Evolutionary conservation across 352 stramenopile species (phyloP).

Genomic region (Albugo candida): DNA sequence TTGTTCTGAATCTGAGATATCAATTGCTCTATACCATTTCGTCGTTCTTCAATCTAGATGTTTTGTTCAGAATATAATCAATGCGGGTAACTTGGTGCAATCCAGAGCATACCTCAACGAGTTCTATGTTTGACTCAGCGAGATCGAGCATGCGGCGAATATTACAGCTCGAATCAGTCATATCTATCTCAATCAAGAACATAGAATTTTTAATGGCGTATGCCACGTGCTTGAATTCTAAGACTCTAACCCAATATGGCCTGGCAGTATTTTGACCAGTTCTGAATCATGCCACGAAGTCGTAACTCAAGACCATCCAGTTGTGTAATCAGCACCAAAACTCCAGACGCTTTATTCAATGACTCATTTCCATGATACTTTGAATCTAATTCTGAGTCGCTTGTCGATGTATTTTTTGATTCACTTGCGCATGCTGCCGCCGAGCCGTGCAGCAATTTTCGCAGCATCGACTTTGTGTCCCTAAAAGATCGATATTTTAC

Average conservation of each 20-base stretch:
- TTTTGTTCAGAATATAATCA: background rate
- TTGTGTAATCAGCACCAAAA: conserved; percentile 1
- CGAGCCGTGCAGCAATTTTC: conserved; percentile 25
- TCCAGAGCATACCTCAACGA: conserved; percentile 1
- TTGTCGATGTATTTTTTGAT: conserved; percentile 3
- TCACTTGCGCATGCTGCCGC: conserved; percentile 3
- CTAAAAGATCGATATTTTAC: background rate
- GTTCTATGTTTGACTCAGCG: background rate
- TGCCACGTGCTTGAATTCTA: background rate
- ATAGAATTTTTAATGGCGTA: conserved; percentile 1
- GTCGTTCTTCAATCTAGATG: background rate
- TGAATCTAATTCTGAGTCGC: no score
- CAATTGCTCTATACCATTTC: conserved; percentile 11
- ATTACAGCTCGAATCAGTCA: conserved; percentile 10
- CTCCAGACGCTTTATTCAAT: background rate
- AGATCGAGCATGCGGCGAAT: background rate
- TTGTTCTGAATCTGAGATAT: conserved; percentile 29
- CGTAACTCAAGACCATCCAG: conserved; percentile 13
- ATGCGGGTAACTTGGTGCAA: background rate
- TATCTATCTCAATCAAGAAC: conserved; percentile 4
- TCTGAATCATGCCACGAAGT: conserved; percentile 19
- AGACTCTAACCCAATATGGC: conserved; percentile 22
- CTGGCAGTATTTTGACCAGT: conserved; percentile 30
- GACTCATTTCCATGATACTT: background rate
- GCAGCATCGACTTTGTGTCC: conserved; percentile 17